These are phyloP conservation scores for Sicyos baderoa DNA, from an alignment of 306 rosid species.

Conservation along the genomic window DNA sequence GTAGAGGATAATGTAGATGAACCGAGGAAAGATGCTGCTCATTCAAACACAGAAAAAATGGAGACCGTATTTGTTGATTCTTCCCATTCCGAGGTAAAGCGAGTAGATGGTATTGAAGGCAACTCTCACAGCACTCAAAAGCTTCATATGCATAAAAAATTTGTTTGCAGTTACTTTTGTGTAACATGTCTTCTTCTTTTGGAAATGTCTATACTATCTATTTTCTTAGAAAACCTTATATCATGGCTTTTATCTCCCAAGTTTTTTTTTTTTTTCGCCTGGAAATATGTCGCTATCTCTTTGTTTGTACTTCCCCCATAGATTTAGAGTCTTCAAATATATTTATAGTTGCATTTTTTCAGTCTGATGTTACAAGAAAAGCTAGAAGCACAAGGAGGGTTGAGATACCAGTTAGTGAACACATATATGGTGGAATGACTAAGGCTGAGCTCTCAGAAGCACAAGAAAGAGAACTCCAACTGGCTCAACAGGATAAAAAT, in stretches of 20 bases:
- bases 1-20: conserved; percentile 45
- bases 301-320: background rate
- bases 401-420: conserved; percentile 54
- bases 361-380: conserved; percentile 48
- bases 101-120: conserved; percentile 48
- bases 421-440: conserved; percentile 69
- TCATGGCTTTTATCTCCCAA: background rate
- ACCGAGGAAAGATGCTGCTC: conserved; percentile 23
- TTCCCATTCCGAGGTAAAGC: conserved; percentile 40
- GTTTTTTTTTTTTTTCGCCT: background rate
- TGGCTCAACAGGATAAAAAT: conserved; percentile 63
- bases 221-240: background rate
- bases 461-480: conserved; percentile 51
- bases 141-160: conserved; percentile 52
- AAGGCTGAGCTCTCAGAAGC: conserved; percentile 65
- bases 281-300: background rate
- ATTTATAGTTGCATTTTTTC: conserved; percentile 27
- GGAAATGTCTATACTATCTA: background rate
- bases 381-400: conserved; percentile 45
- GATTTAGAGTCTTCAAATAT: background rate
- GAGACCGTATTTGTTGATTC: conserved; percentile 39
- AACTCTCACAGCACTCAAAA: conserved; percentile 26
- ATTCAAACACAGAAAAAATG: conserved; percentile 45
- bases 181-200: background rate
- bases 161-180: conserved; percentile 10